Base-by-base conservation (phyloP, 2,329 filamentous ascomycete genomes). In the Escovopsis sp. region DNA sequence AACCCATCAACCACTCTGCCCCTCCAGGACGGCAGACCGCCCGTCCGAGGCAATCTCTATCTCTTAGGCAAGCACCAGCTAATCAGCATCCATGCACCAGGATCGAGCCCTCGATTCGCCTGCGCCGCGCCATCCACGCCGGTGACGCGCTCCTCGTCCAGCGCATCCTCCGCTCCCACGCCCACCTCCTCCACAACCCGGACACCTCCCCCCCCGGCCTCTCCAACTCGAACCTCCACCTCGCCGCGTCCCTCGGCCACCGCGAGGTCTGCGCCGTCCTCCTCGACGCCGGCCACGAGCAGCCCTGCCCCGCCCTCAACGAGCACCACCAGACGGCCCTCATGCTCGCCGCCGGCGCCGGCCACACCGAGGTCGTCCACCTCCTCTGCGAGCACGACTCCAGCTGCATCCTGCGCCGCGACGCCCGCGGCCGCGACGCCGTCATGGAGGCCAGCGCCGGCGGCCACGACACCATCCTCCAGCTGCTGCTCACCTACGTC, bases 201-300 rank as follows among this genome's bases (percentile, higher is more conserved):
- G 83, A 93, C 55, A 70, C 72, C 46, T 71, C 74, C 4, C 67
- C 76, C 41, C 49, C 56, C 8, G 72, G 70, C 34, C 76, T 83
- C 45, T 81, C 79, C 54, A 90, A 92, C 60, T 88, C 84, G 3
- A 85, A 76, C 43, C 68, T 94, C 27, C 85, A 93, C 55, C 68
- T 93, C 3, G 82, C 85, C 30, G 80, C 81, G 10, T 72, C 72
- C 7, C 65, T 85, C 38, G 85, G 84, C 35, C 71, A 79, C 51
- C 63, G 73, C 7, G 61, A 75, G 32, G 78, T 90, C 46, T 78
- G 73, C 52, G 67, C 71, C 45, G 68, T 76, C 36, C 72, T 94
- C 19, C 65, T 92, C 41, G 62, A 70, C n/a, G 65, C 72, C 5
- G 81, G 79, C 38, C 85, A 93, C 54, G 84, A 93, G 54, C 54